phyloP scores from a whole-genome alignment of 768 basidiomycete species.

The Rubroboletus satanas region DNA sequence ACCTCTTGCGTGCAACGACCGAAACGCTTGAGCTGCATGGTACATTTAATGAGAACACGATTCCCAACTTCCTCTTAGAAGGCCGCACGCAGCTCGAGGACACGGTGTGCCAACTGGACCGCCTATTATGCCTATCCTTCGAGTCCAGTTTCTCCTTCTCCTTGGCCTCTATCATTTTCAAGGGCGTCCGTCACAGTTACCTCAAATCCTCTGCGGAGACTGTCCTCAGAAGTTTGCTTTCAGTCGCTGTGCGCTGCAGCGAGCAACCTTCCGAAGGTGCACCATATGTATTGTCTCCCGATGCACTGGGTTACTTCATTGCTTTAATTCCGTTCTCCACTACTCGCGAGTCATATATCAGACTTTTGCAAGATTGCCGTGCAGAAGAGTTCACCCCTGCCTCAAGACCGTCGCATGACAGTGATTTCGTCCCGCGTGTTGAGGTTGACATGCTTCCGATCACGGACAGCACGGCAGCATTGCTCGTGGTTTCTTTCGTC shows the following conservation, averaged over 20 bases:
- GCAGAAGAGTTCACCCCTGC: slow-evolving; percentile 45
- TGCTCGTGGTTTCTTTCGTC: slow-evolving; percentile 72
- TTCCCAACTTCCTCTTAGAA: slow-evolving; percentile 58
- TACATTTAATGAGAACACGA: slow-evolving; percentile 50
- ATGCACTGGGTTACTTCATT: slow-evolving; percentile 75
- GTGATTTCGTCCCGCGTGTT: slow-evolving; percentile 48
- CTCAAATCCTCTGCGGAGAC: slow-evolving; percentile 59
- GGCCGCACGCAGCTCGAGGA: slow-evolving; percentile 63
- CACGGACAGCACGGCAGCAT: slow-evolving; percentile 56
- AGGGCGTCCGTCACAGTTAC: slow-evolving; percentile 70
- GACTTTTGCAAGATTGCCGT: slow-evolving; percentile 60
- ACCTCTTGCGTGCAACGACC: slow-evolving; percentile 61
- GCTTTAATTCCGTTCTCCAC: slow-evolving; percentile 71
- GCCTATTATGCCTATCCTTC: slow-evolving; percentile 70
- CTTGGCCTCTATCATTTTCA: slow-evolving; percentile 79
- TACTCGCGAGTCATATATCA: slow-evolving; percentile 50
- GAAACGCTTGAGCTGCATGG: slow-evolving; percentile 61
- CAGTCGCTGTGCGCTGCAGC: slow-evolving; percentile 51
- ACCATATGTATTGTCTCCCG: slow-evolving; percentile 45
- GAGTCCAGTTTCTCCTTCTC: slow-evolving; percentile 78
- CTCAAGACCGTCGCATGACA: slow-evolving; percentile 37
- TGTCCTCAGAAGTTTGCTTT: slow-evolving; percentile 59
- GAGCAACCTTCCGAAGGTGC: slow-evolving; percentile 36
- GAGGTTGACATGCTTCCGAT: slow-evolving; percentile 59
- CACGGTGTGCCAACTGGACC: slow-evolving; percentile 67